Conservation (phyloP, 805 yeast species). For the Zygotorulaspora chibaensis region DNA sequence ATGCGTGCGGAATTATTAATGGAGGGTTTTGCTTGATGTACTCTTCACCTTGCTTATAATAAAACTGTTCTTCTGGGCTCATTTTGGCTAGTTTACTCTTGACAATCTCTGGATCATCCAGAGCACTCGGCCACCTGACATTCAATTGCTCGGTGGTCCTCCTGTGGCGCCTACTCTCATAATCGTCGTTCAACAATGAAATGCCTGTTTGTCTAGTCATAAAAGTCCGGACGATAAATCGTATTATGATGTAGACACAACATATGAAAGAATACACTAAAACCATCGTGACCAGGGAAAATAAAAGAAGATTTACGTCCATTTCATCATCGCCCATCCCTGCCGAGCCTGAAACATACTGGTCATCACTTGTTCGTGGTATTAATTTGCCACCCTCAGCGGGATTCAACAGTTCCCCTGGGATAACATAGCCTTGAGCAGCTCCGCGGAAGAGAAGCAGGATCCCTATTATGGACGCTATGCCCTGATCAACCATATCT, state of each 20-base stretch:
- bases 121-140: conserved; percentile 47
- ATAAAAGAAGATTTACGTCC: conserved; percentile 25
- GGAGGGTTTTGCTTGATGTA: conserved; percentile 40
- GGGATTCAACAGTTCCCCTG: conserved; percentile 3
- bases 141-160: conserved; percentile 16
- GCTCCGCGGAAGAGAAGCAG: conserved; percentile 1
- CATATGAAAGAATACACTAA: conserved; percentile 19
- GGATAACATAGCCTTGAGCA: conserved; percentile 12
- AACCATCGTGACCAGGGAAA: conserved; percentile 22
- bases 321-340: conserved; percentile 18
- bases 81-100: conserved; percentile 60
- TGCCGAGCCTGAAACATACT: conserved; percentile 8
- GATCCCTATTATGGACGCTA: conserved; percentile 2
- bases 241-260: conserved; percentile 15
- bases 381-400: conserved; percentile 1
- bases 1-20: conserved; percentile 37
- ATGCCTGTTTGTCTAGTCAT: conserved; percentile 12
- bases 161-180: conserved; percentile 12
- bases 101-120: conserved; percentile 59
- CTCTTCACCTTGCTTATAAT: conserved; percentile 40
- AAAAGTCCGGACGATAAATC: conserved; percentile 14
- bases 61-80: conserved; percentile 40
- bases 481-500: conserved; percentile 7
- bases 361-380: conserved; percentile 1
- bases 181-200: conserved; percentile 16